Base-by-base conservation (phyloP, 129 eudicot genomes). In the Ambrosia artemisiifolia region DNA sequence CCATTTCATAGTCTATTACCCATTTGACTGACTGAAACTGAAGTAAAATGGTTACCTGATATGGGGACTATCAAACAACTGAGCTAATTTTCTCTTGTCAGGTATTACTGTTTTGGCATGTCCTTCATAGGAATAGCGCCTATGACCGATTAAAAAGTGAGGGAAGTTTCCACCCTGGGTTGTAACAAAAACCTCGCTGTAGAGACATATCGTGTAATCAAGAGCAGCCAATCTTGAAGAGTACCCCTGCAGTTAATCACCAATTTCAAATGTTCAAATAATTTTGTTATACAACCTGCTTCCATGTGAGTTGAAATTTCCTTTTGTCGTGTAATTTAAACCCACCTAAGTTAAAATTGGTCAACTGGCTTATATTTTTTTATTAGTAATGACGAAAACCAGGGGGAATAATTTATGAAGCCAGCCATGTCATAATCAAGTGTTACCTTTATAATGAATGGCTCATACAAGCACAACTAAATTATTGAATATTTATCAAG, bases 121-220 rank as follows among this genome's bases (percentile, higher is more conserved):
- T 59, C 99, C 99, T 86, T 89, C 97, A 50, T 90, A 84, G 5
- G 88, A 74, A 67, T 84, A 95, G 17, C 99, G 96, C 60, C 99
- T 79, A 56, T 95, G 99, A 67, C 99, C 99, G 63, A 90, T 86
- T 75, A 95, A 81, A 79, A 95, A 95, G 75, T 95, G 99, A 20
- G 99, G 99, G 51, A 95, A 95, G 69, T 95, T 95, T 65, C 99
- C 99, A 54, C 99, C 99, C 30, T 95, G 99, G 20, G 99, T 90
- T 0, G 97, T 95, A 36, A 88, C 93, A 74, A 95, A 95, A 42
- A 78, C 99, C 81, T 90, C 97, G 44, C 99, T 95, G 65, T 95
- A 86, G 68, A 95, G 96, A 78, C 99, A 95, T 60, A 95, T 94
- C 2, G 99, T 95, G 78, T 95, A 95, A 79, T 95, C 99, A 43